phyloP scores from a whole-genome alignment of 2,329 filamentous ascomycete species.

The Xylariaceae sp. region DNA sequence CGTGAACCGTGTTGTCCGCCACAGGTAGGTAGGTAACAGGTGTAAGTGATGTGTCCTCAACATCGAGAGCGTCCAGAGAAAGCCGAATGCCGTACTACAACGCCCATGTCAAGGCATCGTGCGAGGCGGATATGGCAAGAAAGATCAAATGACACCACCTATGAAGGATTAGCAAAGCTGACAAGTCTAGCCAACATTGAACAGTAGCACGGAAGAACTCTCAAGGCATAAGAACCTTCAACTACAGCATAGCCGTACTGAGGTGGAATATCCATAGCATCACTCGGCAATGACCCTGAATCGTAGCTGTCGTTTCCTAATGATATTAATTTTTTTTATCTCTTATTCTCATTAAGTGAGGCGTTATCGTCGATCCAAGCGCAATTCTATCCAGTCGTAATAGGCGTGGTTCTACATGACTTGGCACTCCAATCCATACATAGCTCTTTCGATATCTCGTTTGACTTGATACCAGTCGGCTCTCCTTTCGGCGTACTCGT shows the following conservation, averaged over 20 bases:
- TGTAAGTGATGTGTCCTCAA: no score
- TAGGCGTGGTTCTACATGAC: constrained; percentile 58
- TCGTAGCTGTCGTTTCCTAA: not conserved
- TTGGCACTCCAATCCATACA: constrained; percentile 89
- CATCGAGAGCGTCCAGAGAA: no score
- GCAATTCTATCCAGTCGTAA: not conserved
- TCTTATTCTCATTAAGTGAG: not conserved
- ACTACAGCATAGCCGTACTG: not conserved
- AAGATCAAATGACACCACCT: no score
- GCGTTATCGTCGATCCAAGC: not conserved
- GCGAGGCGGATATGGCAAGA: no score
- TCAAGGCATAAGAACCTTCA: not conserved
- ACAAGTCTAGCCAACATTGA: not conserved
- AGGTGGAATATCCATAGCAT: not conserved
- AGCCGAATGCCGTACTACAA: no score
- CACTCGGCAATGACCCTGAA: not conserved
- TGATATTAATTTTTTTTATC: not conserved
- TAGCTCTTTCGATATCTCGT: constrained; percentile 84
- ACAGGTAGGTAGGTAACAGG: no score
- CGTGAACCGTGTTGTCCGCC: no score
- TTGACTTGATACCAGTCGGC: constrained; percentile 94
- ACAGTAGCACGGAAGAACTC: not conserved
- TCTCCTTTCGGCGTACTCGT: constrained; percentile 89
- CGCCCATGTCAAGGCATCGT: no score
- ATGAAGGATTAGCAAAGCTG: not conserved